Evolutionary conservation across 805 yeast species (phyloP).

Genomic region (Candida odintsovae): DNA sequence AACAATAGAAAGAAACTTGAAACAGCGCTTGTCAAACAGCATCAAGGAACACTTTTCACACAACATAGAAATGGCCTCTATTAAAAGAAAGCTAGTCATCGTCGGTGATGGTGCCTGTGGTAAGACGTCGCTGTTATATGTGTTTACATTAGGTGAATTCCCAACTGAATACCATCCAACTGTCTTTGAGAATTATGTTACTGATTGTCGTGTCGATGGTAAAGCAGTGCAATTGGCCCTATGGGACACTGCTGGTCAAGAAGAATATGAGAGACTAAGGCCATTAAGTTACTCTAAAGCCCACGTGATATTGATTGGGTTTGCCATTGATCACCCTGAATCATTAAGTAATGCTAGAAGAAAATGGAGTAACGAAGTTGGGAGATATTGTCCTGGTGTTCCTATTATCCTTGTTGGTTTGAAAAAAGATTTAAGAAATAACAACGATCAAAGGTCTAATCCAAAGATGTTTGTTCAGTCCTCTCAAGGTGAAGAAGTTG

Average conservation of each 20-base stretch:
- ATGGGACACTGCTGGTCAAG: slow-evolving; percentile 98
- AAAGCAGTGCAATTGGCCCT: slow-evolving; percentile 81
- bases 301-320: slow-evolving; percentile 79
- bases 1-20: neutral
- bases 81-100: slow-evolving; percentile 74
- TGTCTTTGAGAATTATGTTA: slow-evolving; percentile 89
- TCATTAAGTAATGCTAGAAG: slow-evolving; percentile 75
- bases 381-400: slow-evolving; percentile 70
- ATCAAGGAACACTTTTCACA: neutral
- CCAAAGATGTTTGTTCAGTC: slow-evolving; percentile 44
- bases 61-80: slow-evolving; percentile 12
- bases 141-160: slow-evolving; percentile 87
- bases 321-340: slow-evolving; percentile 80
- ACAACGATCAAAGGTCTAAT: slow-evolving; percentile 28
- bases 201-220: slow-evolving; percentile 92
- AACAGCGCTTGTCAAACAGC: neutral
- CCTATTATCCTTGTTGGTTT: slow-evolving; percentile 79
- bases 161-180: slow-evolving; percentile 93
- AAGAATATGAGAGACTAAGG: slow-evolving; percentile 84
- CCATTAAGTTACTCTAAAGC: slow-evolving; percentile 88
- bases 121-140: slow-evolving; percentile 84
- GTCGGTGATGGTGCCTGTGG: slow-evolving; percentile 97
- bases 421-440: slow-evolving; percentile 70
- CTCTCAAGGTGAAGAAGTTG: slow-evolving; percentile 59
- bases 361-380: slow-evolving; percentile 86